phyloP scores from a whole-genome alignment of 1,139 yeast genomes.

The Yamadazyma friedrichii region DNA sequence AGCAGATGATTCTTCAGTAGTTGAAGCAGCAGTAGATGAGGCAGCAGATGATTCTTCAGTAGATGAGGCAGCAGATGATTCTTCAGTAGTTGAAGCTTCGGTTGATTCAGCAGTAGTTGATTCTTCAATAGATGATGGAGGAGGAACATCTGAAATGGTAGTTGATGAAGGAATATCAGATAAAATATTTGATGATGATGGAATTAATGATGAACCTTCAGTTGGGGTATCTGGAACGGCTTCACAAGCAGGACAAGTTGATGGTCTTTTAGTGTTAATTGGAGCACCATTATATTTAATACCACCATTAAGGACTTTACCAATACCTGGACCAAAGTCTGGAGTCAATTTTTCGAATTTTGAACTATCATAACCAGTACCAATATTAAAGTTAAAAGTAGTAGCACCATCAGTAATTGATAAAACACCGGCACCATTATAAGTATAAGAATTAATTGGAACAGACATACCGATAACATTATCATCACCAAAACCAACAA shows the following conservation, averaged over 20 bases:
- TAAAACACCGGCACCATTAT: conserved; percentile 9
- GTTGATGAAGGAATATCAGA: conserved; percentile 3
- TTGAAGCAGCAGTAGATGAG: conserved; percentile 8
- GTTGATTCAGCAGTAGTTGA: conserved; percentile 11
- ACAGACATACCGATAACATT: conserved; percentile 15
- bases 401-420: conserved; percentile 62
- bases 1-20: conserved; percentile 31
- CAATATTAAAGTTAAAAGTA: conserved; percentile 72
- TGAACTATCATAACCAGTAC: conserved; percentile 56
- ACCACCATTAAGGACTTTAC: conserved; percentile 42
- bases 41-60: conserved; percentile 25
- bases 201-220: conserved; percentile 13
- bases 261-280: conserved; percentile 64
- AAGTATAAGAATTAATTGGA: conserved; percentile 10
- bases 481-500: conserved; percentile 19
- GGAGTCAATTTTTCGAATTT: conserved; percentile 59
- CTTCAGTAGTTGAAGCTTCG: conserved; percentile 3
- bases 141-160: conserved; percentile 5
- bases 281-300: conserved; percentile 45
- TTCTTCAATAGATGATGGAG: conserved; percentile 4
- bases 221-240: conserved; percentile 17
- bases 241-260: conserved; percentile 90
- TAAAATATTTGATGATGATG: conserved; percentile 5
- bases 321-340: conserved; percentile 22
- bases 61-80: conserved; percentile 14